Evolutionary conservation across 2,329 filamentous ascomycete genomes (phyloP), one percentile per base, ranked within the genome.

Genomic region (Leptographium flavum): DNA sequence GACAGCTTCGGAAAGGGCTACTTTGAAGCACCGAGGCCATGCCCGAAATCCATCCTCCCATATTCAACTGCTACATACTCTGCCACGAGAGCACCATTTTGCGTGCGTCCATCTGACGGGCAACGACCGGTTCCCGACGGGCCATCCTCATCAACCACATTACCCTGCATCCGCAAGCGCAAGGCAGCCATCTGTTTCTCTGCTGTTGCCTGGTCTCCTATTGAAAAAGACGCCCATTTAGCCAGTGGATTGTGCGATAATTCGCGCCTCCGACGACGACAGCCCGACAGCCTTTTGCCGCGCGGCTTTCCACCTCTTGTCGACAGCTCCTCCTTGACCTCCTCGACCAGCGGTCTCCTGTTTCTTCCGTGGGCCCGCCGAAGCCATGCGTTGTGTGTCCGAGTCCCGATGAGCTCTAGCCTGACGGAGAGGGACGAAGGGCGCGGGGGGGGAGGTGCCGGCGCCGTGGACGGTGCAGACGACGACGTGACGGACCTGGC

Each of bases 351-450:
- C 30, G 30, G 30, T 36, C 33, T 22, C 3, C 17, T 19, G 17
- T 6, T 14, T 36, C 33, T 4, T 13, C 17, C 13, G n/a, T 9
- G 33, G 17, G 17, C 32, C 33, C 33, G 23, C 45, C 45, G 49
- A 51, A 47, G 49, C 46, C 45, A 53, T 53, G 52, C 49, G 43
- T 40, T 50, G 46, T 36, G 46, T 46, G 45, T 23, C 39, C 15
- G 42, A 39, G 14, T 52, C 40, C 42, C 45, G 41, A 53, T 53
- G 50, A 53, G 47, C 52, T 49, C 47, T 44, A 52, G 50, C 47
- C 37, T 47, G 49, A 48, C 49, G 49, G 52, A 51, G 48, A 52
- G 46, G 32, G 47, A 43, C 30, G 48, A 47, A 27, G 39, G 48
- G 45, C 48, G 48, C 37, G 25, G 45, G 14, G 38, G 39, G n/a